A percentile compares a stretch with the other conserved stretches of the same genome.
These are phyloP conservation scores for Pestalotiopsis sp. DNA, from an alignment of 2,329 filamentous ascomycete species.

Conservation along the genomic window DNA sequence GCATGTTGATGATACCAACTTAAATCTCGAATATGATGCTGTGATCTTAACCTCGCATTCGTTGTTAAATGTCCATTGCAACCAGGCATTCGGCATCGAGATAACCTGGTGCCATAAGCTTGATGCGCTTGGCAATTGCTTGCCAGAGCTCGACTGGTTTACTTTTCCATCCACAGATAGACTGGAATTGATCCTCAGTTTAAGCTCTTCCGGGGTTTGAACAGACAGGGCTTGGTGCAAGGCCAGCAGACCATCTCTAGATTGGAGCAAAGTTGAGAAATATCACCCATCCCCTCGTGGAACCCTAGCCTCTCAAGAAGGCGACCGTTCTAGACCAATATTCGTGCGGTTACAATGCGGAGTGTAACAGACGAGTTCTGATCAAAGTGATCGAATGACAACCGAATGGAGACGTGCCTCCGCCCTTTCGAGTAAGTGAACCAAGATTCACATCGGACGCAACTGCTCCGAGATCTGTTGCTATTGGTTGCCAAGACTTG, in stretches of 20 bases:
- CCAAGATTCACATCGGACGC: slow-evolving; percentile 4
- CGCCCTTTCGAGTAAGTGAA: background rate
- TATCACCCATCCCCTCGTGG: background rate
- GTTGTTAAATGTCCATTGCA: too few relatives aligned
- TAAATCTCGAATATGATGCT: too few relatives aligned
- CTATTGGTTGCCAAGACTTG: background rate
- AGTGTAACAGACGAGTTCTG: background rate
- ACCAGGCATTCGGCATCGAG: too few relatives aligned
- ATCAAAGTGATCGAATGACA: background rate
- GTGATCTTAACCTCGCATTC: too few relatives aligned
- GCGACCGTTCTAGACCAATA: background rate
- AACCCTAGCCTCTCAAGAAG: background rate
- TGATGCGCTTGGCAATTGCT: too few relatives aligned
- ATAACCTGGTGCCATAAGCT: too few relatives aligned
- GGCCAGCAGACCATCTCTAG: background rate
- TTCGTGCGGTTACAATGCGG: background rate
- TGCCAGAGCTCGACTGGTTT: too few relatives aligned
- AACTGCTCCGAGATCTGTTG: background rate
- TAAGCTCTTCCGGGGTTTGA: too few relatives aligned
- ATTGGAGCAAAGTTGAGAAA: background rate
- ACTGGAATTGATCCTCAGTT: too few relatives aligned
- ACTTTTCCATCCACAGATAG: too few relatives aligned
- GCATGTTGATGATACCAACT: background rate
- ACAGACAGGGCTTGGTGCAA: too few relatives aligned
- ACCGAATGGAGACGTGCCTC: slow-evolving; percentile 6